Percentiles rank a stretch among this genome's conserved stretches.
phyloP scores from a whole-genome alignment of 2,329 filamentous ascomycete species.

The Xylaria sp. region DNA sequence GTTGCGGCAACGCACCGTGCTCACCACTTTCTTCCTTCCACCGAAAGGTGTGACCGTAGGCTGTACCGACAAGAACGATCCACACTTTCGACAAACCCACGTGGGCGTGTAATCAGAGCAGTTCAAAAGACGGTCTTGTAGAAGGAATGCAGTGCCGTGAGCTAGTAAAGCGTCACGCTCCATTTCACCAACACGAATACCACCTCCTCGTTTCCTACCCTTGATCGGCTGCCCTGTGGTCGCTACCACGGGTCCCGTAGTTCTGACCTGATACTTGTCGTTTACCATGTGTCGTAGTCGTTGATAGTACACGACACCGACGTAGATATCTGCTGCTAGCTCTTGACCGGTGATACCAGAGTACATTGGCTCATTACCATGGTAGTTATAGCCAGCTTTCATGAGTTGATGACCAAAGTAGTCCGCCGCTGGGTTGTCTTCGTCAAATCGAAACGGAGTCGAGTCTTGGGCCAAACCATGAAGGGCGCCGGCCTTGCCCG shows the following conservation, averaged over 20 bases:
- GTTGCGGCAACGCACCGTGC: conserved; percentile 79
- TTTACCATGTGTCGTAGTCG: conserved; percentile 99
- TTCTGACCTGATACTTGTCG: conserved; percentile 98
- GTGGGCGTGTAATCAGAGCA: conserved; percentile 93
- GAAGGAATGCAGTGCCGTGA: conserved; percentile 92
- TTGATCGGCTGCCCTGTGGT: conserved; percentile 97
- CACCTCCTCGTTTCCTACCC: conserved; percentile 93
- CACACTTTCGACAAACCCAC: conserved; percentile 90
- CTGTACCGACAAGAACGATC: conserved; percentile 89
- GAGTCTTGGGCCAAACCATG: conserved; percentile 97
- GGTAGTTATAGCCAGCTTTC: conserved; percentile 96
- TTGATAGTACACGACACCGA: conserved; percentile 98
- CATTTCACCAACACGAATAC: conserved; percentile 99
- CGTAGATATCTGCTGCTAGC: conserved; percentile 93
- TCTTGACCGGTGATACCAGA: conserved; percentile 96
- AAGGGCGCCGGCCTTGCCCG: conserved; percentile 92
- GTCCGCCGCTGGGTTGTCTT: conserved; percentile 90
- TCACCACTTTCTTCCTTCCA: conserved; percentile 72
- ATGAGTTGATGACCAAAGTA: conserved; percentile 96
- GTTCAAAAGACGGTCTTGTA: conserved; percentile 96
- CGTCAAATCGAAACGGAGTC: conserved; percentile 94
- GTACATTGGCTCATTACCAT: conserved; percentile 99
- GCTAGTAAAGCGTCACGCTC: conserved; percentile 95
- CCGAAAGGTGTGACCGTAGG: conserved; percentile 76
- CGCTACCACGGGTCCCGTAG: conserved; percentile 89